phyloP scores from a whole-genome alignment of 495 filamentous ascomycete species.

The Xylaria scruposa region DNA sequence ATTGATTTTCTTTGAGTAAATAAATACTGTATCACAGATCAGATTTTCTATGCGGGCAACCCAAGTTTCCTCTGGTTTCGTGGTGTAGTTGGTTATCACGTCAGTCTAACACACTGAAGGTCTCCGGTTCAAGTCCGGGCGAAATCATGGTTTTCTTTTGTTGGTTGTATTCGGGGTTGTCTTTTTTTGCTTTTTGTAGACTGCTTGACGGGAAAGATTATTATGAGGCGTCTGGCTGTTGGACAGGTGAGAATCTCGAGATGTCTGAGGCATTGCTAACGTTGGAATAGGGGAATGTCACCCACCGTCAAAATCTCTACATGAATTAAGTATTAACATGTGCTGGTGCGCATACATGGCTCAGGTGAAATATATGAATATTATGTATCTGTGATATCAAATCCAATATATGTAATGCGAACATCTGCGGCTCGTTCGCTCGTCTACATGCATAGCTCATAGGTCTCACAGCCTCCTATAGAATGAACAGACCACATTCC shows the following conservation, averaged over 20 bases:
- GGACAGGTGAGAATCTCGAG: neutral
- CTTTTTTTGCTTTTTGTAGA: neutral
- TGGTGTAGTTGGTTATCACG: conserved; percentile 25
- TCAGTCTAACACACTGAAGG: conserved; percentile 24
- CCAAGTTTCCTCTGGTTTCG: too few species aligned
- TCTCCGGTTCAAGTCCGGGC: conserved; percentile 26
- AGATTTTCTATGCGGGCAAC: too few species aligned
- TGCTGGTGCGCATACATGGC: neutral
- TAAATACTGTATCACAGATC: too few species aligned
- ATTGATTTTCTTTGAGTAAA: too few species aligned
- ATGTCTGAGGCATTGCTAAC: neutral
- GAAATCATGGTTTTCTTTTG: conserved; percentile 12
- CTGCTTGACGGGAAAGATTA: neutral
- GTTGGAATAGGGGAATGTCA: neutral
- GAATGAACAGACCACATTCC: conserved; percentile 25
- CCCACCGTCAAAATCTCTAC: neutral
- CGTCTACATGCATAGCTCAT: conserved; percentile 38
- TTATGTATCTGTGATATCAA: conserved; percentile 41
- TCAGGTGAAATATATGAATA: conserved; percentile 26
- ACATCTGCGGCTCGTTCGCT: conserved; percentile 25
- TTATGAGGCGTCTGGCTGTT: neutral
- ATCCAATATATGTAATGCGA: conserved; percentile 39
- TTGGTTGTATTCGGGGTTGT: neutral
- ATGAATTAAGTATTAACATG: neutral
- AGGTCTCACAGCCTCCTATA: conserved; percentile 28